Base-by-base conservation (phyloP, 192 early-diverging fungal genomes). In the Coemansia sp. region DNA sequence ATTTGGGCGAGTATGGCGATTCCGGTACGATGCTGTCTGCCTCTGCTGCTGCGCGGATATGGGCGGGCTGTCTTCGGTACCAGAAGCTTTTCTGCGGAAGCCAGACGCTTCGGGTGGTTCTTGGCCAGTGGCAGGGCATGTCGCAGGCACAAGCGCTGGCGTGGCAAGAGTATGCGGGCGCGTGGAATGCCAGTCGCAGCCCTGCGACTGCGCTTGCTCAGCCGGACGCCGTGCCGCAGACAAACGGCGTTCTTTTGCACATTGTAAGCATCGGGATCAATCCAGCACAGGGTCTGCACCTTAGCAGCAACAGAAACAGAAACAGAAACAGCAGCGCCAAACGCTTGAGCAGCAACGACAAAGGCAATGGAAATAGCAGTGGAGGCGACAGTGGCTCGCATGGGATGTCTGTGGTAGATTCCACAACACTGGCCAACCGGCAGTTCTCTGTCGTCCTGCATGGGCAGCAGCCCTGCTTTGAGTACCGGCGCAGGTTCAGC, bases 371-470 rank as follows among this genome's bases (percentile, higher is more conserved):
- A 25, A 25, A 25, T 25, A 25, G 25, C 25, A 25, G 2, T 16
- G 19, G 25, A 16, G 19, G 57, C 19, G n/a, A 10, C 32, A 39
- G 57, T n/a, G 10, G 43, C 43, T 45, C 43, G 19, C 51, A 54
- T 11, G 51, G 51, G 22, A 54, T 25, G 25, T 25, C 25, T 25
- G 25, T 25, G 12, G 51, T 46, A 42, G 65, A 45, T 13, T 16
- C 63, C 11, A 46, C 53, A 25, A 48, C 44, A n/a, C 8, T 32
- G 10, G 19, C 46, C 14, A 39, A 39, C 37, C 67, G 22, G 66
- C 78, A 81, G n/a, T 81, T 66, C 64, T 75, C 78, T 8, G 60
- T 81, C 16, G 70, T 81, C 40, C 67, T 81, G 73, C 78, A 81
- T 46, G 64, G 60, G 9, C 73, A 68, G 51, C 78, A 81, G 38